phyloP scores from a whole-genome alignment of 768 basidiomycete genomes.

The Cantharellus anzutake region DNA sequence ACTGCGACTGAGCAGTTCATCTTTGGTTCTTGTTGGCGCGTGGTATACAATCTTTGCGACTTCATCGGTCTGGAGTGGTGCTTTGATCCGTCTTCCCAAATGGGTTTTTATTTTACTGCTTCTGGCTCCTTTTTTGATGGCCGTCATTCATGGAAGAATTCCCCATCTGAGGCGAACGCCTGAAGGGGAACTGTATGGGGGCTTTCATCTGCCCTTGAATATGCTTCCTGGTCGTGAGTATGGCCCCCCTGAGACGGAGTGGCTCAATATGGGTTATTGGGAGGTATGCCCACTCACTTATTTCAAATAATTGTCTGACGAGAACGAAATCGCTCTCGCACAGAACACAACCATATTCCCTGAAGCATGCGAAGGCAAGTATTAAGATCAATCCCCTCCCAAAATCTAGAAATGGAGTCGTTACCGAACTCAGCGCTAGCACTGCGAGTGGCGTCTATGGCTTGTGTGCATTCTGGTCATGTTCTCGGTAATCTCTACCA shows the following conservation, averaged over 20 bases:
- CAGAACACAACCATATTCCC: constrained; percentile 34
- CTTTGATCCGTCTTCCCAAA: too few relatives aligned
- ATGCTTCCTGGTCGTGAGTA: not conserved
- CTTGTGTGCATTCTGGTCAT: constrained; percentile 7
- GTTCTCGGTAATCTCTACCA: not conserved
- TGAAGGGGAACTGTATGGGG: not conserved
- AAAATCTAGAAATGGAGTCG: not conserved
- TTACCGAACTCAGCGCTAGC: constrained; percentile 27
- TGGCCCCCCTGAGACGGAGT: constrained; percentile 32
- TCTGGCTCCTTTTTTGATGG: too few relatives aligned
- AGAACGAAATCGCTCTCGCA: not conserved
- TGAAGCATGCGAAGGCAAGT: constrained; percentile 37
- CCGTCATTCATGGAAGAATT: too few relatives aligned
- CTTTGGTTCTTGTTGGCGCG: too few relatives aligned
- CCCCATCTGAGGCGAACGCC: not conserved
- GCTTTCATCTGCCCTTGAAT: not conserved
- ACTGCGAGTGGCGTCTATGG: constrained; percentile 27
- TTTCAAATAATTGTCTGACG: not conserved
- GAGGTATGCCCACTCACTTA: constrained; percentile 22
- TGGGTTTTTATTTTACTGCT: too few relatives aligned
- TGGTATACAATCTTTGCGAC: too few relatives aligned
- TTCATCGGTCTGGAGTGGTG: too few relatives aligned
- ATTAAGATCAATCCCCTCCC: not conserved
- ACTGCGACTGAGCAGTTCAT: too few relatives aligned
- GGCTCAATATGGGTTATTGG: constrained; percentile 60